Base-by-base conservation (phyloP, 257 asterid species). In the Verbascum thapsus region DNA sequence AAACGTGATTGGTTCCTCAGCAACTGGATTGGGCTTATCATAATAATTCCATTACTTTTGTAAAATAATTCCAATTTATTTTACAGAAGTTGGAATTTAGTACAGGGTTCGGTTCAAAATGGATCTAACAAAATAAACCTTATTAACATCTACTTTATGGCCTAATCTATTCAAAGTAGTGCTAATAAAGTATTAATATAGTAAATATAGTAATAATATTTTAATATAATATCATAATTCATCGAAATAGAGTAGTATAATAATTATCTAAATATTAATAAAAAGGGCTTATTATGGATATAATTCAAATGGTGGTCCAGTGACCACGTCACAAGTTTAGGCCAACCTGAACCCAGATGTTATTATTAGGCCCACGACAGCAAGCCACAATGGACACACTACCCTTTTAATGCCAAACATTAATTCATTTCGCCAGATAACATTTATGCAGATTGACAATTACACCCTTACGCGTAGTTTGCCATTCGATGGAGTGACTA, bases 261-360 rank as follows among this genome's bases (percentile, higher is more conserved):
- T n/a, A n/a, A n/a, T n/a, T n/a, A n/a, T n/a, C n/a, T n/a, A n/a
- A n/a, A n/a, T n/a, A n/a, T n/a, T n/a, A 19, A 30, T 8, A 9
- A 23, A 53, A 30, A 30, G 8, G 38, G 22, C 41, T 17, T 8
- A 23, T 23, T 48, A 30, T 19, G 42, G 17, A 45, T 47, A 63
- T 37, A 15, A 9, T 22, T 32, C 53, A 11, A 58, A 20, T 41
- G 77, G 69, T 3, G 64, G 66, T 72, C 41, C 22, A 15, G 4
- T 7, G 35, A 7, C 67, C 68, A 66, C 65, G 77, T 44, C 47
- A 10, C 52, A 65, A n/a, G 16, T 71, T 22, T 37, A 2, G 34
- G 20, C 72, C 67, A 70, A 60, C 58, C 72, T 22, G 12, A 62
- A 37, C 54, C 70, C 63, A 51, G 76, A 44, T 59, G 48, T 57